Conservation (phyloP, 129 eudicot species). For the Flaveria bidentis region DNA sequence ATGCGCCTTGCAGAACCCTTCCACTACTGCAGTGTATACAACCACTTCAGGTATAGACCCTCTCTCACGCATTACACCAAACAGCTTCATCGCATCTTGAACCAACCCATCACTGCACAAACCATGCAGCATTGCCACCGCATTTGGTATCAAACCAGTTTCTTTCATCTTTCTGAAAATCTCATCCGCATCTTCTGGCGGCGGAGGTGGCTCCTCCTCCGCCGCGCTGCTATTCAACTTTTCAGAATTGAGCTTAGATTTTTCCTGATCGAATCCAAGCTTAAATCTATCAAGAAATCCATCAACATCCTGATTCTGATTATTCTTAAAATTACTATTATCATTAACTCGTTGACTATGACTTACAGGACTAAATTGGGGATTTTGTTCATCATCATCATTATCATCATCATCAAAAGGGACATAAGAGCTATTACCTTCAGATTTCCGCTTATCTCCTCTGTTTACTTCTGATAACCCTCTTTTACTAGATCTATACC, state of each 20-base stretch:
- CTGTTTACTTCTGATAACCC: conserved; percentile 9
- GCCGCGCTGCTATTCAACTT: conserved; percentile 1
- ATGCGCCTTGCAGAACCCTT: conserved; percentile 79
- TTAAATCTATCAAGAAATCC: conserved; percentile 61
- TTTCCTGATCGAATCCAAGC: conserved; percentile 52
- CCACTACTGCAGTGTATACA: conserved; percentile 84
- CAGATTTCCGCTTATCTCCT: conserved; percentile 22
- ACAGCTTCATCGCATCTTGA: conserved; percentile 94
- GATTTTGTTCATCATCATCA: conserved; percentile 30
- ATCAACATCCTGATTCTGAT: conserved; percentile 22
- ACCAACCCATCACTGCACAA: conserved; percentile 84
- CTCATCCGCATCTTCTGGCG: conserved; percentile 73
- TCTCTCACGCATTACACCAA: conserved; percentile 82
- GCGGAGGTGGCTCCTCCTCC: conserved; percentile 17
- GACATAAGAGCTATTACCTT: conserved; percentile 17
- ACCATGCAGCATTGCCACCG: conserved; percentile 93
- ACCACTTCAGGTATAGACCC: conserved; percentile 92
- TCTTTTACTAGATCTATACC: conserved; percentile 30
- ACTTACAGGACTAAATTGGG: conserved; percentile 10
- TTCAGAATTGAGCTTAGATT: background rate
- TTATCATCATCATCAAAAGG: conserved; percentile 27
- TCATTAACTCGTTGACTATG: conserved; percentile 4
- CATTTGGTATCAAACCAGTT: conserved; percentile 88
- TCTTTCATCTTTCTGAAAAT: conserved; percentile 90
- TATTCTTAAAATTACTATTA: too few species aligned